These are phyloP conservation scores for Scalesia atractyloides DNA, from an alignment of 129 eudicot genomes.

Conservation along the genomic window DNA sequence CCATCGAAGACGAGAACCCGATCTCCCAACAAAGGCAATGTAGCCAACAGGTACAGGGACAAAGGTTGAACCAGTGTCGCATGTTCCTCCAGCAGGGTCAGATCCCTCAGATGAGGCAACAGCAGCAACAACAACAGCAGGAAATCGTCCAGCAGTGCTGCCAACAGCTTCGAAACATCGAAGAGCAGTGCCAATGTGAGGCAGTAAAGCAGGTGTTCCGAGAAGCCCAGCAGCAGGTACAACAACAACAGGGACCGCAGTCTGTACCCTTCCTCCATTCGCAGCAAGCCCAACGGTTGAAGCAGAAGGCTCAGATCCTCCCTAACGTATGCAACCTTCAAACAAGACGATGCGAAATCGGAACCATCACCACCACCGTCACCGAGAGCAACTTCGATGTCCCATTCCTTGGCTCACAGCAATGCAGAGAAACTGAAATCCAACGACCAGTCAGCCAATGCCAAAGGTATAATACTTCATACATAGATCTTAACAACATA, in stretches of 20 bases:
- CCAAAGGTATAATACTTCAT: constrained; percentile 13
- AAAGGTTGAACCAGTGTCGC: constrained; percentile 14
- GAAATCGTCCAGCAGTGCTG: constrained; percentile 10
- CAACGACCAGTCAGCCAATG: constrained; percentile 14
- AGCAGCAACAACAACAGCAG: neutral
- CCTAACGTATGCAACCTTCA: constrained; percentile 30
- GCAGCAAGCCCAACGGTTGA: constrained; percentile 15
- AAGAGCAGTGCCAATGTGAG: constrained; percentile 25
- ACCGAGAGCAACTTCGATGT: constrained; percentile 1
- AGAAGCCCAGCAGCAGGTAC: constrained; percentile 1
- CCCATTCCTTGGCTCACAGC: neutral
- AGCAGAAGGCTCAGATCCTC: constrained; percentile 27
- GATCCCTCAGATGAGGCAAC: neutral
- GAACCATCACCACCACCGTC: constrained; percentile 23
- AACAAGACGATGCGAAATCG: constrained; percentile 11
- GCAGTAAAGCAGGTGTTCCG: constrained; percentile 22
- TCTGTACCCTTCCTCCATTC: neutral
- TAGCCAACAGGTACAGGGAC: constrained; percentile 8
- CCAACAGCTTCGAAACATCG: constrained; percentile 24
- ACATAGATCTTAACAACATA: neutral
- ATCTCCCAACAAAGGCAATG: neutral
- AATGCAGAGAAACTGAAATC: constrained; percentile 12
- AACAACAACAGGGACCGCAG: constrained; percentile 20
- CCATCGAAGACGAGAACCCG: constrained; percentile 23
- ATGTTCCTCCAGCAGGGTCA: constrained; percentile 13